Percentiles rank a stretch among this genome's conserved stretches.
phyloP scores from a whole-genome alignment of 2,329 filamentous ascomycete species.

The Epichloe aotearoae region DNA sequence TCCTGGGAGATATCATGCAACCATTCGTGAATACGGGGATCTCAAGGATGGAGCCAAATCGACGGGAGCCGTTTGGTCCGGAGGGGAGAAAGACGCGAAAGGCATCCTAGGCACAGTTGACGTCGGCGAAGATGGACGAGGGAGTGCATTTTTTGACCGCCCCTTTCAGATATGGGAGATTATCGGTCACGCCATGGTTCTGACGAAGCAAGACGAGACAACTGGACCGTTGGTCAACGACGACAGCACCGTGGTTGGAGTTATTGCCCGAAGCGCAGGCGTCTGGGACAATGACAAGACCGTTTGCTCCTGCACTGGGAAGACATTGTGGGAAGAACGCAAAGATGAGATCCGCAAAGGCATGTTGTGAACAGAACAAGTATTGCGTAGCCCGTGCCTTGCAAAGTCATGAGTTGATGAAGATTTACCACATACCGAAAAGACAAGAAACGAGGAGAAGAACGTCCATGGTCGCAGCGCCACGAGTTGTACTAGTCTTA shows the following conservation, averaged over 20 bases:
- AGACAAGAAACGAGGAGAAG: not conserved
- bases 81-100: constrained; percentile 30
- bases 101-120: constrained; percentile 59
- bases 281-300: constrained; percentile 99
- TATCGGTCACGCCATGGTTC: constrained; percentile 83
- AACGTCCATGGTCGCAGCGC: not conserved
- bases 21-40: constrained; percentile 74
- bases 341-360: constrained; percentile 79
- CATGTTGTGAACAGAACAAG: constrained; percentile 52
- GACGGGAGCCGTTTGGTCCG: constrained; percentile 72
- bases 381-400: not conserved
- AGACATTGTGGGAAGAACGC: constrained; percentile 96
- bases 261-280: constrained; percentile 91
- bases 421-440: not conserved
- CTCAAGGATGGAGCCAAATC: constrained; percentile 73
- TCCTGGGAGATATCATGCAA: constrained; percentile 71
- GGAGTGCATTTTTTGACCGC: constrained; percentile 68
- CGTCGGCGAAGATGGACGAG: constrained; percentile 62
- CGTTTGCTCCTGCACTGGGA: constrained; percentile 93
- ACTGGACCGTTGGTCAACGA: constrained; percentile 54
- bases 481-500: not conserved
- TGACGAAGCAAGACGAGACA: constrained; percentile 50
- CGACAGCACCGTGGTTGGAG: constrained; percentile 74
- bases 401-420: not conserved
- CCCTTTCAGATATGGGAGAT: constrained; percentile 88